phyloP scores from a whole-genome alignment of 2,329 filamentous ascomycete genomes.

The Dryadomyces quercivorus region DNA sequence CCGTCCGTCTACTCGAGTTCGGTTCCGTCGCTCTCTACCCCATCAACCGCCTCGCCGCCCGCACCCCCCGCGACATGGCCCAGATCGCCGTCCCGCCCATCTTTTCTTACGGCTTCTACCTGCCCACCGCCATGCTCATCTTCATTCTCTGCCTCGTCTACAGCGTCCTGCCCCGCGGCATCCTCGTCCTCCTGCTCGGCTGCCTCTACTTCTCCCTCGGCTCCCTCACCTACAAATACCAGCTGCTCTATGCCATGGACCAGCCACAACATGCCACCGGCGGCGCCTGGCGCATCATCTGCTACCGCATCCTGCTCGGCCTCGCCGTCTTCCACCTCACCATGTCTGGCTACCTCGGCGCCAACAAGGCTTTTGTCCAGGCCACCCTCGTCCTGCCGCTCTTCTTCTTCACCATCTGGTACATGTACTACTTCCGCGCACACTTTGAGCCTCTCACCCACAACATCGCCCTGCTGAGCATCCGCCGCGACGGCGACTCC shows the following conservation, averaged over 20 bases:
- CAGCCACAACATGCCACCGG: slow-evolving; percentile 91
- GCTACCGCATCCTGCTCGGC: slow-evolving; percentile 78
- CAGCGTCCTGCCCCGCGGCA: slow-evolving; percentile 71
- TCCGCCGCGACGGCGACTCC: slow-evolving; percentile 51
- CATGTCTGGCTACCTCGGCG: slow-evolving; percentile 74
- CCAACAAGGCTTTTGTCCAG: slow-evolving; percentile 59
- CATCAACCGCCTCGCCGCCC: slow-evolving; percentile 63
- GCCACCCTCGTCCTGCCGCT: slow-evolving; percentile 66
- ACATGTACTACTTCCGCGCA: slow-evolving; percentile 66
- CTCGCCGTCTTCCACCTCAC: slow-evolving; percentile 82
- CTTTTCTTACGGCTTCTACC: slow-evolving; percentile 93
- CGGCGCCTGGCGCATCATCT: slow-evolving; percentile 92
- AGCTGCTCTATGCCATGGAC: slow-evolving; percentile 96
- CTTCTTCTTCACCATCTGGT: slow-evolving; percentile 74
- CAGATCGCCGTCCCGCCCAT: slow-evolving; percentile 70
- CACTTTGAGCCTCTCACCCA: slow-evolving; percentile 82
- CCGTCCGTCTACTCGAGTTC: slow-evolving; percentile 82
- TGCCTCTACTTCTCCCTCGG: slow-evolving; percentile 73
- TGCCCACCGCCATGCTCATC: slow-evolving; percentile 83
- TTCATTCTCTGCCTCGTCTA: slow-evolving; percentile 96
- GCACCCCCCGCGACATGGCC: slow-evolving; percentile 80
- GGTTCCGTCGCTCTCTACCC: slow-evolving; percentile 78
- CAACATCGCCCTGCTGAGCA: slow-evolving; percentile 83
- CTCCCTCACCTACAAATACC: slow-evolving; percentile 91
- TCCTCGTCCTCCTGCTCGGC: slow-evolving; percentile 70